A percentile compares a stretch with the other conserved stretches of the same genome.
These are phyloP conservation scores for Chimonanthus salicifolius DNA, from an alignment of 164 flowering plant species.

Conservation along the genomic window DNA sequence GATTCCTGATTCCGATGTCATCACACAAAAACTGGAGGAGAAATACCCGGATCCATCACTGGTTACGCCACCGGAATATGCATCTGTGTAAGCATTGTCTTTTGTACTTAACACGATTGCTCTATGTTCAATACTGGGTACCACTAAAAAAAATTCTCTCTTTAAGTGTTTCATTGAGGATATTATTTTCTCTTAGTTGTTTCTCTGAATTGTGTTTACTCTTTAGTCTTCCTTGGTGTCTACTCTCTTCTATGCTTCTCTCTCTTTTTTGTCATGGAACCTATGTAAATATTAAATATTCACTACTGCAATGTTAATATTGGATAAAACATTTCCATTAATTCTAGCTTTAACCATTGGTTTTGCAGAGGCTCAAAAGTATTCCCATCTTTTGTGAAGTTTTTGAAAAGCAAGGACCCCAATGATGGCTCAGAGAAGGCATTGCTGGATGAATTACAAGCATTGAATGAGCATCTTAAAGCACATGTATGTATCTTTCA, in stretches of 20 bases:
- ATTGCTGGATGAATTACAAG: conserved; percentile 59
- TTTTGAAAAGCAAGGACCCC: conserved; percentile 84
- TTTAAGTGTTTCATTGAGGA: too few species aligned
- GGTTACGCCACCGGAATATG: conserved; percentile 48
- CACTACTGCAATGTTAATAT: too few species aligned
- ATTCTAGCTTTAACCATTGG: neutral
- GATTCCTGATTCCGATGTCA: conserved; percentile 81
- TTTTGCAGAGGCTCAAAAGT: conserved; percentile 68
- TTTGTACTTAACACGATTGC: neutral
- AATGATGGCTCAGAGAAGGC: conserved; percentile 82
- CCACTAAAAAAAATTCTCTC: too few species aligned
- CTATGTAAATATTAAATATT: too few species aligned
- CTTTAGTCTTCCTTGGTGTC: neutral
- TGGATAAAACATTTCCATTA: neutral
- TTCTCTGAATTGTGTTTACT: neutral
- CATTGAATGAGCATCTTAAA: conserved; percentile 79
- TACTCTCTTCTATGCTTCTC: neutral
- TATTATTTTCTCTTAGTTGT: neutral
- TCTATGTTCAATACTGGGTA: too few species aligned
- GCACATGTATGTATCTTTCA: conserved; percentile 41
- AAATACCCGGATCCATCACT: conserved; percentile 70
- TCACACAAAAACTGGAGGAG: conserved; percentile 69
- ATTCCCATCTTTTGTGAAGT: conserved; percentile 51
- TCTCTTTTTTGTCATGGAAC: too few species aligned
- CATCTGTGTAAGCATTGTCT: conserved; percentile 52